phyloP scores from a whole-genome alignment of 495 filamentous ascomycete species.

The Trypethelium eluteriae region DNA sequence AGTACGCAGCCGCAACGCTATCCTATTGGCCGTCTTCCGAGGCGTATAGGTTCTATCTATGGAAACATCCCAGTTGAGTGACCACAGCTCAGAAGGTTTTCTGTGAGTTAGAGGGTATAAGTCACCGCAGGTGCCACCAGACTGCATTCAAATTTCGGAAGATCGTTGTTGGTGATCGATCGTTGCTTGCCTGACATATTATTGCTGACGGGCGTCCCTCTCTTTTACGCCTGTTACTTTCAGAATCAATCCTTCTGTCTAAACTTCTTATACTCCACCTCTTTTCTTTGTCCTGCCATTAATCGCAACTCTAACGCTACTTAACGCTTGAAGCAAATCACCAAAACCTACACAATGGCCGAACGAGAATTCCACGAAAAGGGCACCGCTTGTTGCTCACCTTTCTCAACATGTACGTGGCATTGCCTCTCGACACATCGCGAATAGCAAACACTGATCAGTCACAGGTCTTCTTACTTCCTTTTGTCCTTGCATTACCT shows the following conservation, averaged over 20 bases:
- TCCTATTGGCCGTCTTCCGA: not conserved
- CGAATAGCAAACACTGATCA: not conserved
- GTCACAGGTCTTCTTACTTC: slow-evolving; percentile 36
- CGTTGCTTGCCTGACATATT: not conserved
- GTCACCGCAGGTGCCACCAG: not conserved
- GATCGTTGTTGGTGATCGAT: not conserved
- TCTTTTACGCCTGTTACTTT: no score
- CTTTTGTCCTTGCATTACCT: slow-evolving; percentile 49
- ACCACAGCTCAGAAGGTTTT: not conserved
- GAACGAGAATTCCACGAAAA: slow-evolving; percentile 3
- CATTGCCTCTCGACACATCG: not conserved
- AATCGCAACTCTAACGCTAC: not conserved
- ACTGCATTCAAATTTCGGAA: not conserved
- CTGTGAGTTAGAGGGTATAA: not conserved
- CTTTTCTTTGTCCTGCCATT: not conserved
- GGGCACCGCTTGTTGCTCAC: slow-evolving; percentile 24
- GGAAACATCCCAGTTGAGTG: not conserved
- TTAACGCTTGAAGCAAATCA: not conserved
- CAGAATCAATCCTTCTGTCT: not conserved
- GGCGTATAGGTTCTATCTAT: not conserved
- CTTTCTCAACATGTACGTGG: slow-evolving; percentile 25
- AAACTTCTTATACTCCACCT: not conserved
- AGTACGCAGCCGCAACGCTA: not conserved
- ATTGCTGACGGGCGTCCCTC: no score
- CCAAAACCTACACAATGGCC: not conserved